Conservation (phyloP, 371 early-diverging fungal species). For the Mortierella sp. region DNA sequence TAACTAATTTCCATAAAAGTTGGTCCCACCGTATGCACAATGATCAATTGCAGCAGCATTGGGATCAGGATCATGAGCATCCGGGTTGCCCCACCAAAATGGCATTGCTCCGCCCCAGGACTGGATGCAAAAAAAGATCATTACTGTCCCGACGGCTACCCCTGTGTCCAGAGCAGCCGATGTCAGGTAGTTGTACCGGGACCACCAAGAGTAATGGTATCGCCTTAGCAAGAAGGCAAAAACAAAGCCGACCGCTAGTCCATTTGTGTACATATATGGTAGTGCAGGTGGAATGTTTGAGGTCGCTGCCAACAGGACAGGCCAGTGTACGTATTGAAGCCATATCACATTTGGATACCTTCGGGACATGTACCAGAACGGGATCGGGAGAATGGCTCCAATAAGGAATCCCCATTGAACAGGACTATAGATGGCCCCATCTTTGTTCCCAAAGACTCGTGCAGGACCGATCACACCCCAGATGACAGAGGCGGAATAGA, state of each 20-base stretch:
- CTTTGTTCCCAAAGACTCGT: constrained; percentile 68
- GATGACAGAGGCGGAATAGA: no score
- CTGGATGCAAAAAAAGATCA: constrained; percentile 61
- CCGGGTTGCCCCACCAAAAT: constrained; percentile 41
- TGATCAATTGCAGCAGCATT: constrained; percentile 27
- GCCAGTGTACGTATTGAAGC: constrained; percentile 17
- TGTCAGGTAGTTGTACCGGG: constrained; percentile 74
- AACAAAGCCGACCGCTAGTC: constrained; percentile 68
- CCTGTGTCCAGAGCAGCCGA: constrained; percentile 79
- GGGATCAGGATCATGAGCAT: constrained; percentile 6
- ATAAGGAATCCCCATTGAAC: constrained; percentile 61
- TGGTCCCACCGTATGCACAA: constrained; percentile 21
- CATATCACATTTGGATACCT: constrained; percentile 30
- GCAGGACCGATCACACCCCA: constrained; percentile 78
- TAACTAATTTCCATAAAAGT: constrained; percentile 23
- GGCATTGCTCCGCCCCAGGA: constrained; percentile 1
- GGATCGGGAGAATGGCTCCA: constrained; percentile 64
- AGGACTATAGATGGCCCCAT: constrained; percentile 61
- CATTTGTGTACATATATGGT: constrained; percentile 58
- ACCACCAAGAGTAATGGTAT: constrained; percentile 72
- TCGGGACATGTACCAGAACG: constrained; percentile 53
- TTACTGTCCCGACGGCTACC: constrained; percentile 55
- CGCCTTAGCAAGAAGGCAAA: constrained; percentile 58
- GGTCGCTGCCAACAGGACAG: constrained; percentile 58
- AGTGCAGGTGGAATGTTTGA: constrained; percentile 51